Base-by-base conservation (phyloP, 2,329 filamentous ascomycete genomes). In the Cyclaneusma minus region DNA sequence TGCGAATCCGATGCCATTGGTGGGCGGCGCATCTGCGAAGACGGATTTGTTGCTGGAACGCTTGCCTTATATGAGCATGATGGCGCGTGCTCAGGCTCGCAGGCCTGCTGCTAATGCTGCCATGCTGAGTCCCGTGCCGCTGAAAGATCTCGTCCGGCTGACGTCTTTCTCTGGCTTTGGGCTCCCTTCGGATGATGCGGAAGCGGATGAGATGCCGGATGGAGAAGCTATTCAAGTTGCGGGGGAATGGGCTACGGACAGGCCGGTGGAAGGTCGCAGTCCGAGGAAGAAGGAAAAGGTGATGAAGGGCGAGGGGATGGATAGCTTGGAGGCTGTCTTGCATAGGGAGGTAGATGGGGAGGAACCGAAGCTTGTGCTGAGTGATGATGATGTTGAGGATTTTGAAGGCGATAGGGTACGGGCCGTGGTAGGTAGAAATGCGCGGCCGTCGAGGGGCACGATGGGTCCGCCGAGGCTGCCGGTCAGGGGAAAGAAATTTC, bases 321-420 rank as follows among this genome's bases (percentile, higher is more conserved):
- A 25, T 34, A 42, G 25, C 21, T 16, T n/a, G n/a, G n/a, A n/a
- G n/a, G n/a, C 34, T 22, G 18, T 25, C 12, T 21, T 25, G 22
- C 28, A 28, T 8, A 35, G 10, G 48, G 52, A 64, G n/a, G n/a
- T n/a, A n/a, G n/a, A n/a, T n/a, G n/a, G n/a, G 35, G 54, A 60
- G 21, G 63, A 71, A 34, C 68, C 73, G 47, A 78, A 75, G 40
- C 52, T 85, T 36, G 67, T 82, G 22, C 52, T 87, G 21, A 82
- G 74, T 39, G 81, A 89, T 42, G 81, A 89, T 51, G 81, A 89
- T 55, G 87, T 89, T 45, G 78, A 84, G 48, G 80, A 85, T 37
- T 26, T n/a, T n/a, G n/a, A n/a, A n/a, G n/a, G n/a, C n/a, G n/a
- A n/a, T n/a, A 11, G 11, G 18, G 18, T n/a, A n/a, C n/a, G n/a